Evolutionary conservation across 2,329 filamentous ascomycete species (phyloP), one percentile per base, ranked within the genome.

Genomic region (Talaromyces islandicus): DNA sequence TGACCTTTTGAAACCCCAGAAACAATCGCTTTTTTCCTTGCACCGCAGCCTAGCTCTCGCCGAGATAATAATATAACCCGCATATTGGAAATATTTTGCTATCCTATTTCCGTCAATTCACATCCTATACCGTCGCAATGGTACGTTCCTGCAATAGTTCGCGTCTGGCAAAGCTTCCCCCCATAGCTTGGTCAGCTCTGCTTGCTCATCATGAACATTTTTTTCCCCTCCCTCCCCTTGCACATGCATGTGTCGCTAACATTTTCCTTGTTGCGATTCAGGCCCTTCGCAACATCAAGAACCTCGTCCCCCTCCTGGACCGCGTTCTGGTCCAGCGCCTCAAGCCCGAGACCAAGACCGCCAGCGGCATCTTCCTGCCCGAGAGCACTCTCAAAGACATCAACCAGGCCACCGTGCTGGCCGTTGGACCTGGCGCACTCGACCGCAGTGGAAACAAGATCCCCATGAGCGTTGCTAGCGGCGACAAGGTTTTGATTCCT

Each of bases 331-430:
- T 99, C 69, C 94, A 99, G 87, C 91, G 94, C 80, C 81, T 97
- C 81, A 97, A 97, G 84, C 90, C 93, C 72, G 93, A 97, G 81
- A 79, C 92, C 75, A 97, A 97, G 85, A 99, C 94, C 55, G 92
- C 94, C 70, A 88, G 88, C 73, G 94, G 94, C 72, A 96, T 99
- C 84, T 97, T 95, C 85, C 90, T 99, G 67, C 94, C 94, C 69
- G 94, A 99, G 83, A 92, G 88, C 64, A 90, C 89, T 72, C 91
- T 97, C 74, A 96, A 99, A 86, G 94, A 99, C 79, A 86, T 97
- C 75, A 97, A 97, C 80, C 93, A 97, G 84, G 94, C 91, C 71
- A 92, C 91, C 80, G 94, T 99, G 59, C 83, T 99, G 63, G 94
- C 94, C 64, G 93, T 99, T 65, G 94, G 94, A 58, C 94, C 94